These are phyloP conservation scores for Nigrograna mackinnonii DNA, from an alignment of 2,329 filamentous ascomycete species.

Conservation along the genomic window DNA sequence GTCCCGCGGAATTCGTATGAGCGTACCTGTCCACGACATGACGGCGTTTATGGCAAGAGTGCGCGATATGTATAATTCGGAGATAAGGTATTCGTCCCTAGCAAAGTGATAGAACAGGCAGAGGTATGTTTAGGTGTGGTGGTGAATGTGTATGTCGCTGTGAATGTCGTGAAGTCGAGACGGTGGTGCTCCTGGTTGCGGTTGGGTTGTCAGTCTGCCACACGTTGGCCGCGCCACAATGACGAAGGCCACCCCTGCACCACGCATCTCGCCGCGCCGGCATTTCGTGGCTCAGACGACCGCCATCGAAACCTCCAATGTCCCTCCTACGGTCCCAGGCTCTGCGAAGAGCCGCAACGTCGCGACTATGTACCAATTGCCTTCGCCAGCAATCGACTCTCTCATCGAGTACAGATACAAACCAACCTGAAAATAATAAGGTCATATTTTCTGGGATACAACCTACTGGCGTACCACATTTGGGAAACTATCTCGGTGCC, in stretches of 20 bases:
- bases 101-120: no score
- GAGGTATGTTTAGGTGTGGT: neutral
- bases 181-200: no score
- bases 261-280: neutral
- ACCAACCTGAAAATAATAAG: slow-evolving; percentile 4
- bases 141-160: neutral
- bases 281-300: slow-evolving; percentile 13
- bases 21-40: slow-evolving; percentile 63
- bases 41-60: neutral
- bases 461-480: slow-evolving; percentile 88
- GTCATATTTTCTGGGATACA: slow-evolving; percentile 93
- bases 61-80: neutral
- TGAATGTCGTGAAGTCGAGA: slow-evolving; percentile 1
- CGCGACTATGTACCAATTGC: slow-evolving; percentile 9
- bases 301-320: slow-evolving; percentile 22
- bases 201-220: no score
- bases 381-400: slow-evolving; percentile 2
- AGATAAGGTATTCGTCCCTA: neutral
- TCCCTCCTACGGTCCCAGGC: slow-evolving; percentile 15
- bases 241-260: neutral
- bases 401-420: neutral
- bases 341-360: slow-evolving; percentile 19
- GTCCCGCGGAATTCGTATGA: slow-evolving; percentile 6
- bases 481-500: slow-evolving; percentile 95
- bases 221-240: neutral